Percentiles rank a stretch among this genome's conserved stretches.
Conservation (phyloP, 2,329 filamentous ascomycete genomes). For the Chrysosphaeria jannelii region DNA sequence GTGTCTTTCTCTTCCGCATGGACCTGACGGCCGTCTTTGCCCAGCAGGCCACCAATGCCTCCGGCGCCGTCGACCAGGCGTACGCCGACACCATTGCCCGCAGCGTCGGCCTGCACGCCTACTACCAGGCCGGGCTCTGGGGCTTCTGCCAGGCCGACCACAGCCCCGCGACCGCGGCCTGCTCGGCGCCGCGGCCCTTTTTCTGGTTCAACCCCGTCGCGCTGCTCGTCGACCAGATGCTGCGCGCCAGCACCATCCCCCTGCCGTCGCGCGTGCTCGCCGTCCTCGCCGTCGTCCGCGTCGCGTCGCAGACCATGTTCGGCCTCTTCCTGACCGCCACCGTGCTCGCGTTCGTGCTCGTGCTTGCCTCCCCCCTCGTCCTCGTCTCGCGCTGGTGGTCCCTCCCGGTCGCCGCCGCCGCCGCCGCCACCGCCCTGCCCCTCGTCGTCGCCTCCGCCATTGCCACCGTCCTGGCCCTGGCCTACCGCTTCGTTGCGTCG, state of each 20-base stretch:
- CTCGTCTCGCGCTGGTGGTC: conserved; percentile 25
- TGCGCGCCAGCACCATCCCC: conserved; percentile 57
- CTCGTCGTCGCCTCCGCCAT: conserved; percentile 38
- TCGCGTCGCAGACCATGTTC: conserved; percentile 67
- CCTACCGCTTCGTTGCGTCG: conserved; percentile 50
- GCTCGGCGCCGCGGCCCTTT: conserved; percentile 34
- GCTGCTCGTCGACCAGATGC: conserved; percentile 50
- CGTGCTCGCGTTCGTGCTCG: conserved; percentile 39
- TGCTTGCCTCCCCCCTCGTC: conserved; percentile 31
- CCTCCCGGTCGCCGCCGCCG: conserved; percentile 34
- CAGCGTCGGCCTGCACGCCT: conserved; percentile 68
- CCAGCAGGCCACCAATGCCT: conserved; percentile 14
- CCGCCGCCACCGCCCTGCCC: conserved; percentile 34
- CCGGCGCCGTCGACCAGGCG: conserved; percentile 31
- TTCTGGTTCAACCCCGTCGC: conserved; percentile 85
- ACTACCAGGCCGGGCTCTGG: conserved; percentile 83
- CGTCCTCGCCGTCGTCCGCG: conserved; percentile 42
- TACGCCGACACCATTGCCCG: conserved; percentile 72
- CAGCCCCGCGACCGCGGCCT: conserved; percentile 40
- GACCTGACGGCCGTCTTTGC: conserved; percentile 51
- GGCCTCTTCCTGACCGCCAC: conserved; percentile 50
- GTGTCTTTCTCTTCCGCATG: conserved; percentile 67
- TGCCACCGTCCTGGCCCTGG: conserved; percentile 57
- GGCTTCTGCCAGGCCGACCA: conserved; percentile 71
- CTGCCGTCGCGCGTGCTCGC: conserved; percentile 43